Base-by-base conservation (phyloP, 2,329 filamentous ascomycete genomes). In the Calonectria pauciramosa region DNA sequence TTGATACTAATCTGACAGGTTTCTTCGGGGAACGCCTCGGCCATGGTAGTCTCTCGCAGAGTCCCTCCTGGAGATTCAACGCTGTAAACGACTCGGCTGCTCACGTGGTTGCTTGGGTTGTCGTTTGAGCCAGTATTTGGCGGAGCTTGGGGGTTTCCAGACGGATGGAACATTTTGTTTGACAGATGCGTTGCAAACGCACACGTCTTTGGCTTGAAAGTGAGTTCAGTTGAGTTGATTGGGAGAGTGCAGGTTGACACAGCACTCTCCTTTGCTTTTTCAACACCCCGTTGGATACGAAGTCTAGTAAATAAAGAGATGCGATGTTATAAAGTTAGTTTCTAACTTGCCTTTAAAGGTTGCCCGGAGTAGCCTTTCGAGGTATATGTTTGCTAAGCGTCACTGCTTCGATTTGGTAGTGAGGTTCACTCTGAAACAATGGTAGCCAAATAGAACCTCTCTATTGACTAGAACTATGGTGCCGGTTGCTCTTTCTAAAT, bases 1-100 rank as follows among this genome's bases (percentile, higher is more conserved):
- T 32, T 23, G 30, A 38, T 26, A 34, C 18, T 30, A 23, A 70
- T 70, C n/a, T n/a, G 23, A 30, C 13, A 14, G 23, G 30, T 38
- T 18, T 60, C 16, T 20, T 52, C 16, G 10, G 16, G 28, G n/a
- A 8, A 64, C 13, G 20, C 7, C 16, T 71, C 41, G 16, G 70
- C 63, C 30, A 74, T 59, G 47, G 65, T 65, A 8, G 67, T 56
- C 28, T 77, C 70, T 32, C 51, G 69, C 36, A 80, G 63, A 4
- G 73, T 78, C 30, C 76, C 77, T 30, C 77, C 72, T 4, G 79
- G 78, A 3, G 77, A 75, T 23, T 78, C 76, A 28, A 73, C 32
- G 13, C 76, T 11, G 56, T 75, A 74, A 30, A 72, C 38, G 9
- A 70, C 36, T 26, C 44, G 68, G 49, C 47, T 52, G 20, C 30